phyloP scores from a whole-genome alignment of 768 basidiomycete species.

The Mycena capillaripes region DNA sequence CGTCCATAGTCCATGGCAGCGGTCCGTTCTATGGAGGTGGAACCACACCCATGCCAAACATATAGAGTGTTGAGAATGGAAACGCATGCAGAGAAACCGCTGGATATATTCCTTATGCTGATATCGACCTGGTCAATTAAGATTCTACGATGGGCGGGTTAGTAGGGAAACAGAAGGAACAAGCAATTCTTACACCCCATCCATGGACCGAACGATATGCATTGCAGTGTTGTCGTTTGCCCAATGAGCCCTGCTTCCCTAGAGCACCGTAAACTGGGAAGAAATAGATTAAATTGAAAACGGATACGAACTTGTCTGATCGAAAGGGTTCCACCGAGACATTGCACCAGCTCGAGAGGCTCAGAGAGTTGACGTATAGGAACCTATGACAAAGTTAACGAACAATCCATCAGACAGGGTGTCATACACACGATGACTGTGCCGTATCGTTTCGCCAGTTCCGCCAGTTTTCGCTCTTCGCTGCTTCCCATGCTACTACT shows the following conservation, averaged over 20 bases:
- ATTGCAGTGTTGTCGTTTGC: slow-evolving; percentile 85
- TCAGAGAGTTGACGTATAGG: slow-evolving; percentile 74
- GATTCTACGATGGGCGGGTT: slow-evolving; percentile 2
- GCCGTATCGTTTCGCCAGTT: slow-evolving; percentile 81
- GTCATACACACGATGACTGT: slow-evolving; percentile 66
- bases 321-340: slow-evolving; percentile 79
- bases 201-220: slow-evolving; percentile 74
- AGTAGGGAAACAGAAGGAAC: not conserved
- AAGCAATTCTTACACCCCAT: slow-evolving; percentile 48
- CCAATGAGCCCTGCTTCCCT: slow-evolving; percentile 85
- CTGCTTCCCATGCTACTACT: slow-evolving; percentile 64
- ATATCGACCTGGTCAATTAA: slow-evolving; percentile 32
- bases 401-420: slow-evolving; percentile 13
- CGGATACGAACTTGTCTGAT: slow-evolving; percentile 73
- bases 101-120: slow-evolving; percentile 82
- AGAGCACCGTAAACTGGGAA: slow-evolving; percentile 11
- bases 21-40: slow-evolving; percentile 67
- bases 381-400: slow-evolving; percentile 44
- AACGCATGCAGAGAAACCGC: slow-evolving; percentile 87
- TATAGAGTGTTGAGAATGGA: slow-evolving; percentile 79
- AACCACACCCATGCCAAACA: slow-evolving; percentile 87
- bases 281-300: not conserved
- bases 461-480: slow-evolving; percentile 77
- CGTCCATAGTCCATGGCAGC: slow-evolving; percentile 76
- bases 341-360: slow-evolving; percentile 69